Percentiles rank a stretch among this genome's conserved stretches.
Evolutionary conservation across 23 red algal genomes (phyloP).

Genomic region (Gracilaria gracilis): DNA sequence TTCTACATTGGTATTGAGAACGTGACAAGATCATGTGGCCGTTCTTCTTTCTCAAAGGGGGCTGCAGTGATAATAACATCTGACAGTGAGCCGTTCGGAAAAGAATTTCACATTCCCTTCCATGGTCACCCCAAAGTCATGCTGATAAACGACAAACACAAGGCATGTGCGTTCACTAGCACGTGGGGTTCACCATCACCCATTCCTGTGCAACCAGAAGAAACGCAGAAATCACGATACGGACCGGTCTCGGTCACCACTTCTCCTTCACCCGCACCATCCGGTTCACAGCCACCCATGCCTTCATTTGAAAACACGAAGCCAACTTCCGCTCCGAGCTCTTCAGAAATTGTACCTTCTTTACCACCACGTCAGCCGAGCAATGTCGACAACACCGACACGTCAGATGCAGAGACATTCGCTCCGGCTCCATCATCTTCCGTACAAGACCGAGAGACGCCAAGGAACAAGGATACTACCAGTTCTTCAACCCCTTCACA

Average conservation of each 20-base stretch:
- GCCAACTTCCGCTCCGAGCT: not conserved
- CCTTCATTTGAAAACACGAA: not conserved
- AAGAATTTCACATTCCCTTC: conserved; percentile 43
- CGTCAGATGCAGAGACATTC: not conserved
- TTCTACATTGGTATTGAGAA: conserved; percentile 48
- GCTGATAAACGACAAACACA: conserved; percentile 31
- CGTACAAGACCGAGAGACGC: not conserved
- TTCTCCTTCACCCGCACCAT: not conserved
- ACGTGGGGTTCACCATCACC: conserved; percentile 37
- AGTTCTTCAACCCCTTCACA: not conserved
- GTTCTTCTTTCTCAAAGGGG: conserved; percentile 6
- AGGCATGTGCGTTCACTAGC: conserved; percentile 38
- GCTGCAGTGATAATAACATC: conserved; percentile 45
- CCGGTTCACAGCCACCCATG: not conserved
- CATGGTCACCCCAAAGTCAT: conserved; percentile 45
- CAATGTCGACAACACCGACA: not conserved
- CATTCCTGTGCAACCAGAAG: conserved; percentile 3
- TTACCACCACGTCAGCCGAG: not conserved
- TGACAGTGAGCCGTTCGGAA: conserved; percentile 51
- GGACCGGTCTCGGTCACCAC: not conserved
- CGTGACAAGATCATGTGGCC: conserved; percentile 13
- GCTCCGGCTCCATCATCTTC: not conserved
- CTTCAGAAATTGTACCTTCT: not conserved
- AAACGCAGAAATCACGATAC: not conserved
- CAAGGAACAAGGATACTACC: not conserved